These are phyloP conservation scores for Atkinsonella hypoxylon DNA, from an alignment of 2,329 filamentous ascomycete species.

Conservation along the genomic window DNA sequence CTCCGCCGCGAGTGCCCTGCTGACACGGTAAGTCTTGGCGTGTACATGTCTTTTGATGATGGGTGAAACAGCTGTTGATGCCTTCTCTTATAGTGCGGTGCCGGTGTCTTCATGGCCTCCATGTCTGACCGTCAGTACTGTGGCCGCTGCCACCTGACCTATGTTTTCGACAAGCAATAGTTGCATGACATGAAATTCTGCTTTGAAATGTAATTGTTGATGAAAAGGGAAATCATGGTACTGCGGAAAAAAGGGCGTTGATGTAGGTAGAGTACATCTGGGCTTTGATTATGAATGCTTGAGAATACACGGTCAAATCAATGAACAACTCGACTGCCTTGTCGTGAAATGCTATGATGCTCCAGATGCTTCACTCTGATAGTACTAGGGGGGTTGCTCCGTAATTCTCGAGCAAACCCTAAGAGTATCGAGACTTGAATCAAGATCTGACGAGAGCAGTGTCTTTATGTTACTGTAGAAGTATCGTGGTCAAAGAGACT, in stretches of 20 bases:
- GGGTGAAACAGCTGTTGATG: not conserved
- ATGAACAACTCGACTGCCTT: not conserved
- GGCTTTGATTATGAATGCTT: slow-evolving; percentile 28
- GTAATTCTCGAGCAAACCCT: too few relatives aligned
- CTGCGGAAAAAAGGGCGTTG: slow-evolving; percentile 27
- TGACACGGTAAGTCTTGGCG: slow-evolving; percentile 56
- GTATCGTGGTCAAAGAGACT: not conserved
- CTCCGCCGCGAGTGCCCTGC: slow-evolving; percentile 94
- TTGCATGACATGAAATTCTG: slow-evolving; percentile 16
- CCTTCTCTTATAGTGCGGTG: slow-evolving; percentile 61
- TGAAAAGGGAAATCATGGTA: slow-evolving; percentile 20
- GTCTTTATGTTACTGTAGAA: not conserved
- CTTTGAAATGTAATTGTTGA: slow-evolving; percentile 20
- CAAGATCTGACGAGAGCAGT: too few relatives aligned
- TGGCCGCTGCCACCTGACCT: slow-evolving; percentile 60
- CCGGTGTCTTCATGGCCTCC: slow-evolving; percentile 99
- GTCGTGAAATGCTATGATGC: not conserved
- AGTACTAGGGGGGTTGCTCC: too few relatives aligned
- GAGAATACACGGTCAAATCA: slow-evolving; percentile 14
- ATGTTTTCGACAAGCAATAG: slow-evolving; percentile 60
- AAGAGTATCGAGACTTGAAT: too few relatives aligned
- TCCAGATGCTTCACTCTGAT: not conserved
- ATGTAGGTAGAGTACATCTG: slow-evolving; percentile 30
- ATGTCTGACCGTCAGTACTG: slow-evolving; percentile 99
- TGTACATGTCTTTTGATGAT: not conserved